Base-by-base conservation (phyloP, 2,329 filamentous ascomycete genomes). In the Fusarium sulawesiense region DNA sequence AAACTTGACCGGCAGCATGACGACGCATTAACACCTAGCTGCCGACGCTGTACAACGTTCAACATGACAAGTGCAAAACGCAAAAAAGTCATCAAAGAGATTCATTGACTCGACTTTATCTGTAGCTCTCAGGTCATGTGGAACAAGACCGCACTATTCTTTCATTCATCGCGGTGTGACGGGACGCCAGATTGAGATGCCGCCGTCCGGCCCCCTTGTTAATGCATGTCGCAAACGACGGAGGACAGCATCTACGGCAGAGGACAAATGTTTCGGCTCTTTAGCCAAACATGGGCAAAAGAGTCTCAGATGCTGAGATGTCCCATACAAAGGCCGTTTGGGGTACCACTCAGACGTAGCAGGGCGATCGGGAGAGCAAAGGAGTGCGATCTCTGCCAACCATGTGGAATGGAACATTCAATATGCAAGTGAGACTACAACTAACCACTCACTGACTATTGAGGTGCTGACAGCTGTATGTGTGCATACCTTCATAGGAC, bases 201-300 rank as follows among this genome's bases (percentile, higher is more conserved):
- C 45, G 48, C 57, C 45, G 50, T 55, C 47, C 23, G 29, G 53
- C 41, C 44, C 48, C 64, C 61, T 61, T 66, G 57, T 51, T 51
- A 53, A 60, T 42, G 58, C 34, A 60, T 44, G 65, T 67, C 60
- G 55, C 57, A 57, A 62, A 62, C 30, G 37, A 53, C 32, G 51
- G 63, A 65, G 56, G 56, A 73, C 57, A 55, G 45, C 63, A 60
- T 60, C 45, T 55, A 64, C 45, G 40, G 58, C 55, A 62, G 59
- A 71, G 60, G 41, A 64, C 66, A 48, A 66, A 72, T 64, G 60
- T 61, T 60, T 74, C 72, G 72, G 72, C 65, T 64, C 59, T 68
- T 68, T 70, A 64, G 45, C 72, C 68, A 50, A 56, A 70, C 67
- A 57, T 50, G 71, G 71, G 47, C 47, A 65, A 60, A 62, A 29